Percentiles rank a stretch among this genome's conserved stretches.
Conservation (phyloP, 2,329 filamentous ascomycete species). For the Paraconiothyrium brasiliense region DNA sequence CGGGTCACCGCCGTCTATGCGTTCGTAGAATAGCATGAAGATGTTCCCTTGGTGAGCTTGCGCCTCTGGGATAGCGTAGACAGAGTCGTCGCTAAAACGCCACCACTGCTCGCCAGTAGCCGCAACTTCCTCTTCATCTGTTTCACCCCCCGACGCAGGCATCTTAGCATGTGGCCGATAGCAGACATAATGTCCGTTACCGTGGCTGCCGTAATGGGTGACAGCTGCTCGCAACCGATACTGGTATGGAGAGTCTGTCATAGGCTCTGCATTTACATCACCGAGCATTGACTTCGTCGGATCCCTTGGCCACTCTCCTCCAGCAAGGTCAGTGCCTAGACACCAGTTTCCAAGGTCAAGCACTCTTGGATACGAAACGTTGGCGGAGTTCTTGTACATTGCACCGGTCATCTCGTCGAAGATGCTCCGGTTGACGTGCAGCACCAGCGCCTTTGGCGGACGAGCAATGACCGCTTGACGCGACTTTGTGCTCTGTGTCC, state of each 20-base stretch:
- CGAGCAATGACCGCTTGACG: slow-evolving; percentile 87
- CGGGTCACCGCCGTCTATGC: slow-evolving; percentile 57
- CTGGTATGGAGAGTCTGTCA: slow-evolving; percentile 52
- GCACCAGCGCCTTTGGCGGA: slow-evolving; percentile 78
- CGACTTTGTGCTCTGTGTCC: slow-evolving; percentile 83
- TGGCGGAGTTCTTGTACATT: slow-evolving; percentile 83
- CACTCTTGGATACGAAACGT: slow-evolving; percentile 76
- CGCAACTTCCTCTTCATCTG: slow-evolving; percentile 36
- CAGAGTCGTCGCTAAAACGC: slow-evolving; percentile 88
- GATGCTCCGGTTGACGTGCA: slow-evolving; percentile 91
- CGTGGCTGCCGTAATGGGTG: slow-evolving; percentile 88
- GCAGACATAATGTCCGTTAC: slow-evolving; percentile 95
- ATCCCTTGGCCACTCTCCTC: slow-evolving; percentile 76
- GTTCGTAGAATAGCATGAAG: slow-evolving; percentile 97
- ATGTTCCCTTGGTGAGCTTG: slow-evolving; percentile 80
- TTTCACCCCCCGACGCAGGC: slow-evolving; percentile 10
- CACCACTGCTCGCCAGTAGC: slow-evolving; percentile 73
- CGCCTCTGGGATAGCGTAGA: slow-evolving; percentile 76
- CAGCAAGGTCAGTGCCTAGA: slow-evolving; percentile 66
- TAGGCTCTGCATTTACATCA: slow-evolving; percentile 53
- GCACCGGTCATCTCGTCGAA: slow-evolving; percentile 85
- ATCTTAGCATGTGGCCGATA: slow-evolving; percentile 74
- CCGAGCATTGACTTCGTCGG: slow-evolving; percentile 79
- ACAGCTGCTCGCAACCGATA: slow-evolving; percentile 87
- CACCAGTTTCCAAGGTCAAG: slow-evolving; percentile 88